phyloP scores from a whole-genome alignment of 148 eudicot species.

The Simmondsia chinensis region DNA sequence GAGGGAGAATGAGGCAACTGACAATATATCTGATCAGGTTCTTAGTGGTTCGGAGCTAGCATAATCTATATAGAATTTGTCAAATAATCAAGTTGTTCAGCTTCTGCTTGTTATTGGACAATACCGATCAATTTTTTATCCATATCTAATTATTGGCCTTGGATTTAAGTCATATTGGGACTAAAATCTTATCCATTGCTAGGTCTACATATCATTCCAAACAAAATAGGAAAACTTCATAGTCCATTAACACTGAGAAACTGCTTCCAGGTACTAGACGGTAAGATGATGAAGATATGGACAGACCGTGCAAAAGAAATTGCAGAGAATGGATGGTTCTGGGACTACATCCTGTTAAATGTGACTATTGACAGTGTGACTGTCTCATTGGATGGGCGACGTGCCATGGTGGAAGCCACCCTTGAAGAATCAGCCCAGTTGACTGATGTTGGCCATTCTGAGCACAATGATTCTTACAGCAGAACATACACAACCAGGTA shows the following conservation, averaged over 20 bases:
- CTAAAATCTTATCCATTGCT: too few relatives aligned
- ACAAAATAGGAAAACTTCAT: too few relatives aligned
- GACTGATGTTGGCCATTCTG: constrained; percentile 59
- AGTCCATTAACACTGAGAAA: not conserved
- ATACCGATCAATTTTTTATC: too few relatives aligned
- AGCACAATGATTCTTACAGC: constrained; percentile 66
- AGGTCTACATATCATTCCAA: too few relatives aligned
- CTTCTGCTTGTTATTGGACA: too few relatives aligned
- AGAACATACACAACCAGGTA: constrained; percentile 82
- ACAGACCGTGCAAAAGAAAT: constrained; percentile 67
- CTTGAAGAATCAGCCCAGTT: constrained; percentile 76
- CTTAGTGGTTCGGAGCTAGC: too few relatives aligned
- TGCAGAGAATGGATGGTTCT: constrained; percentile 73
- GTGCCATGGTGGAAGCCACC: constrained; percentile 84
- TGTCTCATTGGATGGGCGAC: constrained; percentile 64
- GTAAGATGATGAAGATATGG: constrained; percentile 90
- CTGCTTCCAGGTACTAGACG: constrained; percentile 67
- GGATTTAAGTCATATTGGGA: too few relatives aligned
- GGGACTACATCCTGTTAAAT: constrained; percentile 57
- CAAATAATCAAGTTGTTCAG: too few relatives aligned
- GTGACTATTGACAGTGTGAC: constrained; percentile 84
- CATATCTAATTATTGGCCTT: too few relatives aligned
- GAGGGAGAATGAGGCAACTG: too few relatives aligned
- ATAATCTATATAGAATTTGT: too few relatives aligned
- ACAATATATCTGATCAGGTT: too few relatives aligned